Evolutionary conservation across 228 moss, liverwort and hornwort genomes (phyloP).

Genomic region (Sphagnum magellanicum): DNA sequence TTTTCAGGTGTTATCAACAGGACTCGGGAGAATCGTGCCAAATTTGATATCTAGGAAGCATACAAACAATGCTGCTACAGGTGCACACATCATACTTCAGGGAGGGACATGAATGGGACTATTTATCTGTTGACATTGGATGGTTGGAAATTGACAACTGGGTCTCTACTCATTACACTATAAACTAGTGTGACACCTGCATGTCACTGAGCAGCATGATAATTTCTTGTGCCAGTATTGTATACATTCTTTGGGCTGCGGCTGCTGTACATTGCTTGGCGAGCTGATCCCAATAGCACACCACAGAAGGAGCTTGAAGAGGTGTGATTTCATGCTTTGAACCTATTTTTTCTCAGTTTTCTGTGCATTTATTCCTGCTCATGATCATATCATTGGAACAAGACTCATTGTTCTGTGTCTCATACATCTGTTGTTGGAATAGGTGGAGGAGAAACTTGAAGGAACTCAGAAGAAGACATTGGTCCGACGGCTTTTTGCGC

Average conservation of each 20-base stretch:
- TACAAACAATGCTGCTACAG: constrained; percentile 89
- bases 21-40: constrained; percentile 92
- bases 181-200: neutral
- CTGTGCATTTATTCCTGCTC: neutral
- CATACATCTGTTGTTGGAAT: constrained; percentile 1
- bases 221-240: constrained; percentile 41
- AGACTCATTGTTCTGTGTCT: neutral
- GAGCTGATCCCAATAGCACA: constrained; percentile 67
- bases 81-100: constrained; percentile 14
- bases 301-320: constrained; percentile 98
- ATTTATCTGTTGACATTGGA: neutral
- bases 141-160: neutral
- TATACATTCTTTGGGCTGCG: constrained; percentile 96
- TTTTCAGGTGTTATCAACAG: constrained; percentile 80
- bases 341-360: neutral
- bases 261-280: constrained; percentile 87
- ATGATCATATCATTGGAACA: no score
- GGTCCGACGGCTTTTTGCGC: constrained; percentile 64
- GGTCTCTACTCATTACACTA: neutral
- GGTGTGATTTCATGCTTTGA: constrained; percentile 15
- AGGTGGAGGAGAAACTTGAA: constrained; percentile 96
- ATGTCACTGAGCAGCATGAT: no score
- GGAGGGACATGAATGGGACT: neutral
- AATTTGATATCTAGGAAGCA: constrained; percentile 83
- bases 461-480: constrained; percentile 80